Conservation (phyloP, 1,139 yeast species). For the Protomyces pachydermus region DNA sequence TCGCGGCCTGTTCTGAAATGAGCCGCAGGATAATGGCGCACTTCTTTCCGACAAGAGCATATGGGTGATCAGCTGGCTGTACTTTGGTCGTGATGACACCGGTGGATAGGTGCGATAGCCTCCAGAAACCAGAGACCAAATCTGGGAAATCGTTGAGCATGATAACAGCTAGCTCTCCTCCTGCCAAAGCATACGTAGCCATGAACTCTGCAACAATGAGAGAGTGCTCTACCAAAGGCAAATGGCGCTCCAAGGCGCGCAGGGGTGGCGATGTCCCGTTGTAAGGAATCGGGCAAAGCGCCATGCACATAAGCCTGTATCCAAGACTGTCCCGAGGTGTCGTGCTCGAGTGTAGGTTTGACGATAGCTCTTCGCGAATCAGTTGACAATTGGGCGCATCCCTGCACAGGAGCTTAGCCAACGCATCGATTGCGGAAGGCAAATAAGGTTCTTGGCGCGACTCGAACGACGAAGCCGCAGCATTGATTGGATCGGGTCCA, state of each 20-base stretch:
- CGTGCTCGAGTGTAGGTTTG: background rate
- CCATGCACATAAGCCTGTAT: constrained; percentile 3
- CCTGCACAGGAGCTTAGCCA: constrained; percentile 10
- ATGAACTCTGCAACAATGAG: constrained; percentile 9
- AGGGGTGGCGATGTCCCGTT: background rate
- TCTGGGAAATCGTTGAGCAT: background rate
- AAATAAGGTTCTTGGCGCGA: constrained; percentile 2
- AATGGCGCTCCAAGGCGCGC: background rate
- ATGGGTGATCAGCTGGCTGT: background rate
- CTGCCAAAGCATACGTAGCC: background rate
- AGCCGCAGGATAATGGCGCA: background rate
- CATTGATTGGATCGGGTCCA: background rate
- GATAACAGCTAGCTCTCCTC: background rate
- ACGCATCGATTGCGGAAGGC: constrained; percentile 19
- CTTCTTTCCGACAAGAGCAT: background rate
- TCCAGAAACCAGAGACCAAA: background rate
- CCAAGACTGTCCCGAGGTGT: background rate
- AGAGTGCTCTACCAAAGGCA: constrained; percentile 14
- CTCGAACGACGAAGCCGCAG: background rate
- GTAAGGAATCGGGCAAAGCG: background rate
- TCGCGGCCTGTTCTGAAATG: background rate
- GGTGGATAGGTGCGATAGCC: background rate
- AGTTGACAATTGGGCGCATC: constrained; percentile 12
- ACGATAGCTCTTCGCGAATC: background rate
- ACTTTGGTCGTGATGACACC: background rate